These are phyloP conservation scores for Aspergillus sojae DNA, from an alignment of 2,329 filamentous ascomycete species.

Conservation along the genomic window DNA sequence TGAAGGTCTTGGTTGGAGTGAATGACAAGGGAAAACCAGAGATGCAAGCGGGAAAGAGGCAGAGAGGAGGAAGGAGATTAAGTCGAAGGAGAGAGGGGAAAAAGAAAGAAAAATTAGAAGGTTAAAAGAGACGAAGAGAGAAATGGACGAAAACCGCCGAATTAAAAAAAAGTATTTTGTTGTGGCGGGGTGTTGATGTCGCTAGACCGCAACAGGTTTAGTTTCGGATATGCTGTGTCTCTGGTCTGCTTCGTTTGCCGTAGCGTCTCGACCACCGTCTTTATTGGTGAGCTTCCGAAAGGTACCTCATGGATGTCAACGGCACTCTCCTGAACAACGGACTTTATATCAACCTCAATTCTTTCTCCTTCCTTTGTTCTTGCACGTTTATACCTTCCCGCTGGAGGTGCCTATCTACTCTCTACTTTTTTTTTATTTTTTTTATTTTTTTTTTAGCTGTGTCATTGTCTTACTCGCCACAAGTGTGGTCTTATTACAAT, in stretches of 20 bases:
- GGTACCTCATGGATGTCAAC: background rate
- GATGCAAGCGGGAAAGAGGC: constrained; percentile 22
- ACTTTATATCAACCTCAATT: background rate
- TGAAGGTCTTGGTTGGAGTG: constrained; percentile 43
- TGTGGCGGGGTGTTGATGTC: constrained; percentile 35
- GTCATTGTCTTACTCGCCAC: background rate
- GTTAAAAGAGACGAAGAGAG: constrained; percentile 28
- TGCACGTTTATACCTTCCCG: too few species aligned
- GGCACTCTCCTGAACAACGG: background rate
- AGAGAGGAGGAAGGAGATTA: constrained; percentile 23
- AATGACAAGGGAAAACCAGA: constrained; percentile 12
- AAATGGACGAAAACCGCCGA: constrained; percentile 29
- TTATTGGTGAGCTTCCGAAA: background rate
- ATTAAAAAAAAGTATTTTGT: constrained; percentile 35
- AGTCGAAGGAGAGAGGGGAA: constrained; percentile 22
- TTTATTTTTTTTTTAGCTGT: too few species aligned
- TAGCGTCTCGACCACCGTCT: constrained; percentile 13
- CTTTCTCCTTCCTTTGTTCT: background rate
- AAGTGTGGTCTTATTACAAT: background rate
- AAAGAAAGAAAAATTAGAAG: constrained; percentile 26
- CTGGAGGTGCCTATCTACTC: too few species aligned
- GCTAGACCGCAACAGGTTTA: constrained; percentile 31
- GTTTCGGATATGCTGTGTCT: constrained; percentile 16
- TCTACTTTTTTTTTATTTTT: too few species aligned
- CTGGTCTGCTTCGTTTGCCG: constrained; percentile 5